Conservation (phyloP, 768 basidiomycete species). For the Hypholoma fasciculare region DNA sequence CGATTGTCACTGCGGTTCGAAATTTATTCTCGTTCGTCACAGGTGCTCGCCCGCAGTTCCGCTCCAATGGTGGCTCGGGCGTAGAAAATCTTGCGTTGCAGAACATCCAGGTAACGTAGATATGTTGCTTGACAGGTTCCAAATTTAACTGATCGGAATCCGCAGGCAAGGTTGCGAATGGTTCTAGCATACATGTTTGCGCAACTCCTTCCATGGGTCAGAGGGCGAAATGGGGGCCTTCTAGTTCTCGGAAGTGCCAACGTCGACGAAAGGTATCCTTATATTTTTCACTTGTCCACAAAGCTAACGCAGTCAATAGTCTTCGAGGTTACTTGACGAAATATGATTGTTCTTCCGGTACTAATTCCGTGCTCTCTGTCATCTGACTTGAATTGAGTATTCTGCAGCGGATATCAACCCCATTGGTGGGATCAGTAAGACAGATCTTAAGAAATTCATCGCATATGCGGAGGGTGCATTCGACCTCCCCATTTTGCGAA, state of each 20-base stretch:
- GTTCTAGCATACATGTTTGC: slow-evolving; percentile 94
- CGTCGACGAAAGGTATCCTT: slow-evolving; percentile 87
- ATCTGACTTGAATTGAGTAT: not conserved
- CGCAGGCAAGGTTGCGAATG: slow-evolving; percentile 89
- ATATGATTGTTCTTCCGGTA: slow-evolving; percentile 93
- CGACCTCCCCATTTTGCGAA: slow-evolving; percentile 78
- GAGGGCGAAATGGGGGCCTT: slow-evolving; percentile 81
- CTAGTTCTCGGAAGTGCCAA: slow-evolving; percentile 98
- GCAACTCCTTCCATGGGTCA: slow-evolving; percentile 89
- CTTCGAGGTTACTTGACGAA: slow-evolving; percentile 96
- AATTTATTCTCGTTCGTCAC: slow-evolving; percentile 86
- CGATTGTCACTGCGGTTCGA: slow-evolving; percentile 80
- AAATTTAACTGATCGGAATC: not conserved
- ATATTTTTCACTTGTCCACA: not conserved
- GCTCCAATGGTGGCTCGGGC: slow-evolving; percentile 79
- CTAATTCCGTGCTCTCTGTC: slow-evolving; percentile 9
- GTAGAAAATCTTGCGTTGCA: slow-evolving; percentile 97
- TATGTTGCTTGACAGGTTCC: not conserved
- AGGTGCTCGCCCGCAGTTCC: slow-evolving; percentile 59
- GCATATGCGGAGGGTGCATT: slow-evolving; percentile 78
- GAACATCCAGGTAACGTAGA: slow-evolving; percentile 78
- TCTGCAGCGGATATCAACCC: slow-evolving; percentile 91
- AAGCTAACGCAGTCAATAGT: slow-evolving; percentile 38
- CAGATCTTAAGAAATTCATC: slow-evolving; percentile 95
- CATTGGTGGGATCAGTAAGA: slow-evolving; percentile 97